Base-by-base conservation (phyloP, 1,284 basidiomycete species). In the Phellinidium pouzarii region DNA sequence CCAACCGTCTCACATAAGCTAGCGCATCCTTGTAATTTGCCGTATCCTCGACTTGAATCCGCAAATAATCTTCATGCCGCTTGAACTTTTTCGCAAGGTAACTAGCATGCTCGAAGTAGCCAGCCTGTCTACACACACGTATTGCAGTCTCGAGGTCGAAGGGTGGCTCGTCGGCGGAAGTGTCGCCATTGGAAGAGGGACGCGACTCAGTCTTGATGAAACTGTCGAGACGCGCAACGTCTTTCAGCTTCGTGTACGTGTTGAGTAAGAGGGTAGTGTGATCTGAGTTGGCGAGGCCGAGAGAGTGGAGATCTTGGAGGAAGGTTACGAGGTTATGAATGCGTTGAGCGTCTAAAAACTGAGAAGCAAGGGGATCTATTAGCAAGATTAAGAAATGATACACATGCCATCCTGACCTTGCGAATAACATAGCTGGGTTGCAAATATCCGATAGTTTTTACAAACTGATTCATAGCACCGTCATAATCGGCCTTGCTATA, bases 71-170 rank as follows among this genome's bases (percentile, higher is more conserved):
- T 61, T 94, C 91, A 61, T 97, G 92, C 26, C 89, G 74, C 37
- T 84, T 82, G 68, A 94, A 98, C 64, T 91, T 90, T 70, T 85
- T 85, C 4, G 95, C 95, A 3, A 99, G 78, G 67, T 96, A 99
- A 0, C 86, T 83, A 0, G 96, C 96, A 64, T 99, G 95, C 48
- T 91, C 86, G 62, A 90, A 96, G 68, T 96, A 99, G 0, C 94
- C 92, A 0, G 93, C 95, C 66, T 98, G 95, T 19, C 95, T 78
- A 65, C 94, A 98, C 8, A 99, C 95, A 0, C 92, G 79, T 57
- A 99, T 97, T 0, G 94, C 96, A 0, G 95, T 98, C 54, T 95
- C 94, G 29, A 99, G 77, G 64, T 99, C 96, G 62, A 99, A 99
- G 0, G 94, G 94, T 1, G 95, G 77, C 62, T 91, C 91, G 45